phyloP scores from a whole-genome alignment of 2,329 filamentous ascomycete genomes.

The Apiospora arundinis region DNA sequence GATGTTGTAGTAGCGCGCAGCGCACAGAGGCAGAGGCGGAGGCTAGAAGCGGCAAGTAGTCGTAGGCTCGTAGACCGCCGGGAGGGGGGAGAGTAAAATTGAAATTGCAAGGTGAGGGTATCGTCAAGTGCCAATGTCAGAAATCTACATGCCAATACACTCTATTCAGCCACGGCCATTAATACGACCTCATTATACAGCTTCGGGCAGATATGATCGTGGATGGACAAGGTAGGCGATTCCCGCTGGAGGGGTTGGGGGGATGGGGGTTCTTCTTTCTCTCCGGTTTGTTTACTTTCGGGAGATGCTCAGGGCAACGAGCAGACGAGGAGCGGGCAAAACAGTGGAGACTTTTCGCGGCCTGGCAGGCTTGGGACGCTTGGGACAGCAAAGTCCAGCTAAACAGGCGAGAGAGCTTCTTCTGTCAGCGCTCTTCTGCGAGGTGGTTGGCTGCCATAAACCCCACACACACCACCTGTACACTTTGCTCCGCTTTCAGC shows the following conservation, averaged over 20 bases:
- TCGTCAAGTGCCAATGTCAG: constrained; percentile 13
- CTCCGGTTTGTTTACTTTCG: constrained; percentile 7
- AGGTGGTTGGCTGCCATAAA: constrained; percentile 2
- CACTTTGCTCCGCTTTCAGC: constrained; percentile 6
- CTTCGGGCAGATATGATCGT: constrained; percentile 12
- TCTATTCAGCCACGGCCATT: constrained; percentile 25
- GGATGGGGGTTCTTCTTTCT: not conserved
- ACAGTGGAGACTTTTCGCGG: not conserved
- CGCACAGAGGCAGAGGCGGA: constrained; percentile 14
- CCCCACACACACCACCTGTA: not conserved
- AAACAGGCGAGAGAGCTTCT: too few relatives aligned
- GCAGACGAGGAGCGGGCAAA: not conserved
- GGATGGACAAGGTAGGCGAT: constrained; percentile 19
- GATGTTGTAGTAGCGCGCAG: constrained; percentile 19
- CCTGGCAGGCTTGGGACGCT: not conserved
- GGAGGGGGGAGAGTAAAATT: not conserved
- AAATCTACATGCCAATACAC: constrained; percentile 20
- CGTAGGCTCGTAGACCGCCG: too few relatives aligned
- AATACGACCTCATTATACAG: constrained; percentile 22
- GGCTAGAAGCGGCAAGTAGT: constrained; percentile 7
- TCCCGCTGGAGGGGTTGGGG: constrained; percentile 10
- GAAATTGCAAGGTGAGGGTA: constrained; percentile 6
- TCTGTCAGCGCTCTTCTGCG: not conserved
- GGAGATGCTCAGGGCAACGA: constrained; percentile 3
- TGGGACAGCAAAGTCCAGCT: not conserved